Evolutionary conservation across 306 rosid genomes (phyloP), one percentile per base, ranked within the genome.

Genomic region (Delonix regia): DNA sequence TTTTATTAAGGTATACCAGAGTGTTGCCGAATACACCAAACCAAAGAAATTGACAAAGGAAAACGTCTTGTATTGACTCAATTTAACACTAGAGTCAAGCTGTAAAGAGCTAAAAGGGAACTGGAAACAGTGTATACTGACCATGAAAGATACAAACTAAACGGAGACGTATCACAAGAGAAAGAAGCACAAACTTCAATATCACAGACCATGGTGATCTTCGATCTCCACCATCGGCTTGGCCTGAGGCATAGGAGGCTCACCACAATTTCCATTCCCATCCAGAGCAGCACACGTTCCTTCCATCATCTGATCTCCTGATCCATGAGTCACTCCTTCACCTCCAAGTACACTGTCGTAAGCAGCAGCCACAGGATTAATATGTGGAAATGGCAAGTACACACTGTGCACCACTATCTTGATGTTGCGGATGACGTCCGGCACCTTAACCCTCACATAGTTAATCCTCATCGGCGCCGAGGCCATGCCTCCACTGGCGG

Each of bases 341-440:
- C 83, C 86, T 11, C 88, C 88, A 38, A 86, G 57, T 4, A 80
- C 4, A 57, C 73, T 71, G 16, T 86, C 89, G n/a, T 74, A 85
- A 45, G 83, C 89, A 0, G 91, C 87, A 16, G 81, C 82, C 10
- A 67, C 80, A 0, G 91, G 87, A 74, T 78, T 76, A 24, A 90
- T 84, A 77, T 87, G 93, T 12, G 96, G 96, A 80, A 90, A 90
- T 13, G 96, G 96, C 75, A 90, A 74, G 80, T 83, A 88, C 70
- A 88, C 75, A 25, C 87, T 82, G 45, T 88, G 96, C 47, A 90
- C 86, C 27, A 87, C 85, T 52, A 90, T 88, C 85, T 78, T 90
- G 44, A 88, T 79, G 71, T 88, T 90, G 60, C 84, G 87, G 16
- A 88, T 85, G 52, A 87, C 83, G 36, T 90, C 93, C 14, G 93